Base-by-base conservation (phyloP, 2,329 filamentous ascomycete species). In the Aspergillus sp. region DNA sequence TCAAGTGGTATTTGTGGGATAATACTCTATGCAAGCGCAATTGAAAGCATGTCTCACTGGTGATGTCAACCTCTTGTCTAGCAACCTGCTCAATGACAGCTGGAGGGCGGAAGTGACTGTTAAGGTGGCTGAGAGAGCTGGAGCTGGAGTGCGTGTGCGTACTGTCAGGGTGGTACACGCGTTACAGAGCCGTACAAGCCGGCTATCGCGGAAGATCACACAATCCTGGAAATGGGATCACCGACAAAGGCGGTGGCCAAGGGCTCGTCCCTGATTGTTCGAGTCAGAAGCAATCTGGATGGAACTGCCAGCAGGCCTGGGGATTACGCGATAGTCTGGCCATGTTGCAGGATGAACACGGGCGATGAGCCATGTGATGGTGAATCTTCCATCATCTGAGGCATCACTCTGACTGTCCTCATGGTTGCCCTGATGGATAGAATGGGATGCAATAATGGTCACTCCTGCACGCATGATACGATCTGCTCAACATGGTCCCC, bases 131-230 rank as follows among this genome's bases (percentile, higher is more conserved):
- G n/a, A 9, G 15, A n/a, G 15, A 45, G 41, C 22, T 20, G 44
- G 12, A 41, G 34, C 17, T 27, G 60, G 63, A 64, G 64, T 66
- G 63, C 64, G 64, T 66, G 63, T 54, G 57, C 59, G 60, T 66
- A 58, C 57, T 57, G 40, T 39, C 41, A 51, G 48, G 17, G 37
- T 54, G 24, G 53, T 62, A 53, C 49, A 41, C 8, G 34, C 33
- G n/a, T 30, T 46, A 46, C 44, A n/a, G 17, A 30, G 34, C 42
- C 40, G 50, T 57, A 51, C 33, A 51, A 55, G 27, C 64, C 64
- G 65, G 65, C 63, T 66, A 67, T 66, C 65, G 65, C 65, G 65
- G 65, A 63, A 62, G 63, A 61, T 59, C 54, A 58, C 50, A 58
- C 59, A 59, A 62, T 61, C 49, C 47, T 55, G 27, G 27, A 49